Evolutionary conservation across 176 grass and related monocot genomes (phyloP).

Genomic region (Ananas comosus): DNA sequence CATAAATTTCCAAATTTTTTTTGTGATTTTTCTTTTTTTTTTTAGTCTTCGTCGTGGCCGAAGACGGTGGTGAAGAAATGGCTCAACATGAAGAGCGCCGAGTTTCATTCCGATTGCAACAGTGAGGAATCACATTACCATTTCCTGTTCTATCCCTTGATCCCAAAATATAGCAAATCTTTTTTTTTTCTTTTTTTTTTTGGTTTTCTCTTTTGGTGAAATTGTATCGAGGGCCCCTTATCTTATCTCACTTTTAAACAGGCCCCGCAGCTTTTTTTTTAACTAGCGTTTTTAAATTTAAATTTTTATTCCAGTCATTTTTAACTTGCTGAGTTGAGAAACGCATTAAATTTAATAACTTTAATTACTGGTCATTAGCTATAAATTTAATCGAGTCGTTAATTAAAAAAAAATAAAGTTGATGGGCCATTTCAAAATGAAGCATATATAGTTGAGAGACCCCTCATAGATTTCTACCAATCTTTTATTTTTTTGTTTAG

Average conservation of each 20-base stretch:
- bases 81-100: conserved; percentile 44
- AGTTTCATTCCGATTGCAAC: conserved; percentile 49
- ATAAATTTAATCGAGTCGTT: too few species aligned
- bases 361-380: too few species aligned
- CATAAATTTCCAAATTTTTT: background rate
- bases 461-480: too few species aligned
- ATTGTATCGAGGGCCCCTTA: background rate
- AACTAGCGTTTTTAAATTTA: too few species aligned
- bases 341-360: too few species aligned
- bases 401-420: too few species aligned
- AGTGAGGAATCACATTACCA: conserved; percentile 14
- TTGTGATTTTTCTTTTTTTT: background rate
- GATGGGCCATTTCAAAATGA: too few species aligned
- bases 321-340: too few species aligned
- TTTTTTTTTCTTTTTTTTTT: background rate
- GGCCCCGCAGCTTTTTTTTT: background rate
- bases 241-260: background rate
- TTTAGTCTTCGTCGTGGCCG: conserved; percentile 76
- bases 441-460: too few species aligned
- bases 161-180: background rate
- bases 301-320: too few species aligned
- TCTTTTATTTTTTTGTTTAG: too few species aligned
- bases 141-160: background rate
- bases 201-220: too few species aligned
- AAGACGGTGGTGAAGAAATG: conserved; percentile 63